A percentile compares a stretch with the other conserved stretches of the same genome.
These are phyloP conservation scores for Trichoderma sp. DNA, from an alignment of 2,329 filamentous ascomycete genomes.

Conservation along the genomic window DNA sequence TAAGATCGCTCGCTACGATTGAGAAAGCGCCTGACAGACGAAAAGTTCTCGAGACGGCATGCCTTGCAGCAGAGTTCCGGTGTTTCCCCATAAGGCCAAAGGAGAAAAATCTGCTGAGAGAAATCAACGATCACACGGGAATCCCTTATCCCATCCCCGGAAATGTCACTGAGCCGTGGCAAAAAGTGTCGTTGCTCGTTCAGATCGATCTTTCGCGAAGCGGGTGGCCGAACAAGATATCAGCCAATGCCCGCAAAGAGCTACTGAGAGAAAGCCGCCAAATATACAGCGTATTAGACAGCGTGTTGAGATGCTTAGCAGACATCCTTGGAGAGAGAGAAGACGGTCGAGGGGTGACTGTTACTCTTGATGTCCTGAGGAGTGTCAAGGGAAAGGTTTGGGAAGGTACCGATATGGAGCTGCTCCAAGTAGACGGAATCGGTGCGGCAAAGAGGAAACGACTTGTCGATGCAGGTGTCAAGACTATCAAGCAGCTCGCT, in stretches of 20 bases:
- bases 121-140: constrained; percentile 42
- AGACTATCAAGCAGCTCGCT: constrained; percentile 70
- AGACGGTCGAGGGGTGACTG: constrained; percentile 68
- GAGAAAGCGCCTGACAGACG: constrained; percentile 34
- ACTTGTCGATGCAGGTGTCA: constrained; percentile 70
- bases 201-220: constrained; percentile 69
- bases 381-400: constrained; percentile 74
- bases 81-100: constrained; percentile 40
- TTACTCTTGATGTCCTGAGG: constrained; percentile 75
- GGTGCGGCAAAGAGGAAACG: constrained; percentile 76
- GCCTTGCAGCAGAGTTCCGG: constrained; percentile 43
- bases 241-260: constrained; percentile 36
- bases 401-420: constrained; percentile 79
- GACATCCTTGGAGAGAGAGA: constrained; percentile 42
- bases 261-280: constrained; percentile 37
- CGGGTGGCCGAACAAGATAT: constrained; percentile 58
- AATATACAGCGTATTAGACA: constrained; percentile 40
- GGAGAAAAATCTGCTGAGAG: constrained; percentile 41
- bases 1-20: constrained; percentile 36
- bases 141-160: constrained; percentile 44
- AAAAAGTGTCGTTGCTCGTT: constrained; percentile 76
- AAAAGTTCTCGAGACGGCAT: constrained; percentile 42
- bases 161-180: constrained; percentile 59
- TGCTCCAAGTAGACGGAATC: constrained; percentile 80
- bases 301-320: constrained; percentile 41